Percentiles rank a stretch among this genome's conserved stretches.
Conservation (phyloP, 2,329 filamentous ascomycete species). For the Dryadomyces quercus-mongolicae region DNA sequence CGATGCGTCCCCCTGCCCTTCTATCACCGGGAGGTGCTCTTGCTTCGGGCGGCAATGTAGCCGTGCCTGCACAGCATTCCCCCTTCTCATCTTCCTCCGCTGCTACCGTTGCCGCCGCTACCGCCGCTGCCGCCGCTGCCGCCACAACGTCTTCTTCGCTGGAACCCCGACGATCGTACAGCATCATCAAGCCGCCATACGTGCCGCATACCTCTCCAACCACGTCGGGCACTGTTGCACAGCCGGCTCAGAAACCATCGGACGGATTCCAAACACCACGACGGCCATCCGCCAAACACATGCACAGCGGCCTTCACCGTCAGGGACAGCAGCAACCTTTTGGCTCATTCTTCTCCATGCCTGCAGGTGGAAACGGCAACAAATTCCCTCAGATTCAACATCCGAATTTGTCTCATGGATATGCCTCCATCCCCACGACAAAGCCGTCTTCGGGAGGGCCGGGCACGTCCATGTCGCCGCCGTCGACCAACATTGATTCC, state of each 20-base stretch:
- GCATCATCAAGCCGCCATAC: slow-evolving; percentile 15
- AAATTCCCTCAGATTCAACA: slow-evolving; percentile 14
- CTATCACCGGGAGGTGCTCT: slow-evolving; percentile 16
- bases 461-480: background rate
- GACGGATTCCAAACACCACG: slow-evolving; percentile 12
- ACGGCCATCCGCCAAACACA: slow-evolving; percentile 5
- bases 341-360: slow-evolving; percentile 12
- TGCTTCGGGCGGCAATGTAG: slow-evolving; percentile 10
- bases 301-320: slow-evolving; percentile 3
- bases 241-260: slow-evolving; percentile 16
- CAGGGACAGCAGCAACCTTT: slow-evolving; percentile 16
- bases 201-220: slow-evolving; percentile 24
- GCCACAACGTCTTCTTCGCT: background rate
- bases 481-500: background rate
- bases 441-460: slow-evolving; percentile 4
- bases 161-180: slow-evolving; percentile 13
- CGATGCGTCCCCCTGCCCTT: slow-evolving; percentile 2
- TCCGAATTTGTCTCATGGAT: slow-evolving; percentile 12
- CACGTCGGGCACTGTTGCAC: slow-evolving; percentile 35
- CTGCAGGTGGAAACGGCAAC: slow-evolving; percentile 1
- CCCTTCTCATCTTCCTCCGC: background rate
- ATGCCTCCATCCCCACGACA: slow-evolving; percentile 4
- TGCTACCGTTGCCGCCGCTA: too few species aligned
- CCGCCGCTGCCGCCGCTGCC: too few species aligned
- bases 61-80: slow-evolving; percentile 1